Percentiles rank a stretch among this genome's conserved stretches.
Conservation (phyloP, 257 asterid species). For the Nemophila menziesii region DNA sequence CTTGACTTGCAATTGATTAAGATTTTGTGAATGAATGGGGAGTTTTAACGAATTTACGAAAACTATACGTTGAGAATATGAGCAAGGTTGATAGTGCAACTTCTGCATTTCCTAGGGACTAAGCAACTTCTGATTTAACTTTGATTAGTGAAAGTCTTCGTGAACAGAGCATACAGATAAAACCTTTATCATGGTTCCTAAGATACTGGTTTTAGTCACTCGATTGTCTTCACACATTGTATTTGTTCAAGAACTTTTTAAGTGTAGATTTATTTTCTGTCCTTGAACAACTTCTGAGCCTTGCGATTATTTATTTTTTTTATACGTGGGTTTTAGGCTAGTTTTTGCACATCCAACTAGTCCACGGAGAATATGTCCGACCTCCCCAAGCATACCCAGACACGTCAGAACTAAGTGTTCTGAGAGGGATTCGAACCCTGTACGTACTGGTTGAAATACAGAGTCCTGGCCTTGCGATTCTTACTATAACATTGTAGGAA, state of each 20-base stretch:
- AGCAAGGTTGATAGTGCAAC: conserved; percentile 9
- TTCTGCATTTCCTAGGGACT: conserved; percentile 15
- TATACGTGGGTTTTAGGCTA: too few species aligned
- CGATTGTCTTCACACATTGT: conserved; percentile 12
- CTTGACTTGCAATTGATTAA: conserved; percentile 10
- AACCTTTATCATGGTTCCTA: conserved; percentile 2
- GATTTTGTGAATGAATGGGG: conserved; percentile 4
- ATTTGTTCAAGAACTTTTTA: conserved; percentile 8
- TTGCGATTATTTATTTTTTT: conserved; percentile 15
- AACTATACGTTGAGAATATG: conserved; percentile 10
- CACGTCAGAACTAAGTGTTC: too few species aligned
- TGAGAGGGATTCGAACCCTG: too few species aligned
- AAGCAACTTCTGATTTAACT: conserved; percentile 12
- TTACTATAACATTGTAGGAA: conserved; percentile 16
- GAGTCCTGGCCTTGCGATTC: too few species aligned
- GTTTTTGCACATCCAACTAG: too few species aligned
- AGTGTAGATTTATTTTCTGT: conserved; percentile 13
- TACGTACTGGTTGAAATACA: too few species aligned
- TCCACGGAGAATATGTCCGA: too few species aligned
- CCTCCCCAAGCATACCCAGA: too few species aligned
- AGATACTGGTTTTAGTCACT: conserved; percentile 13
- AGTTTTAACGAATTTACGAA: conserved; percentile 5
- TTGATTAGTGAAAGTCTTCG: conserved; percentile 13
- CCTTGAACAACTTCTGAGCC: conserved; percentile 12
- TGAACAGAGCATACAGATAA: conserved; percentile 9